Base-by-base conservation (phyloP, 2,329 filamentous ascomycete species). In the Coniochaeta sp. region DNA sequence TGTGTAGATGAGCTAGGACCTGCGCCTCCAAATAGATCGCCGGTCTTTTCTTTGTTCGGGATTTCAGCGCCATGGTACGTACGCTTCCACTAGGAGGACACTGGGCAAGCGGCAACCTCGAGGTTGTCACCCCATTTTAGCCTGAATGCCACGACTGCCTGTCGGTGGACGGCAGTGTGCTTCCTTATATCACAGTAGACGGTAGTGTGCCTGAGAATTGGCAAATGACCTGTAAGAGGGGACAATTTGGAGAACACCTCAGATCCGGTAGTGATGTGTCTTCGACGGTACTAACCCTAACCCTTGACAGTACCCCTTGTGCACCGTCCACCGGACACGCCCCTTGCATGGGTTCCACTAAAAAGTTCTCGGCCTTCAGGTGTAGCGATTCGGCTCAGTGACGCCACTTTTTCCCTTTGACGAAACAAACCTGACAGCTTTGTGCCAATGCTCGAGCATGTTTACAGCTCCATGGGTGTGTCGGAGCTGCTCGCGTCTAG, bases 381-480 rank as follows among this genome's bases (percentile, higher is more conserved):
- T n/a, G n/a, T n/a, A 34, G 22, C 54, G 54, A 22, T 24, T 24
- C 52, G 28, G 34, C 31, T 57, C 26, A 22, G 19, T 9, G 22
- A 24, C 24, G 2, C 16, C 26, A 24, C 17, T 9, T 57, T 38
- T 22, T 8, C 31, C 54, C 11, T 6, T 22, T 33, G 6, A 34
- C 31, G 17, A 57, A 2, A 28, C 4, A 28, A n/a, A 52, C 19
- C 17, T 9, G 24, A 52, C 47, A 28, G 47, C 2, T 16, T 26
- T n/a, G 24, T 52, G 47, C 47, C 47, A 52, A 56, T 56, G 54
- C 22, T 24, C 61, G 59, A 70, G 56, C 61, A 76, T 76, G 74
- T 69, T 73, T 61, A 67, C 70, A 66, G 73, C 76, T 70, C 77
- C 77, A 76, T 83, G 80, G 80, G 74, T 82, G 65, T 83, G 79